Conservation (phyloP, 108 stramenopile species). For the Seminavis robusta region DNA sequence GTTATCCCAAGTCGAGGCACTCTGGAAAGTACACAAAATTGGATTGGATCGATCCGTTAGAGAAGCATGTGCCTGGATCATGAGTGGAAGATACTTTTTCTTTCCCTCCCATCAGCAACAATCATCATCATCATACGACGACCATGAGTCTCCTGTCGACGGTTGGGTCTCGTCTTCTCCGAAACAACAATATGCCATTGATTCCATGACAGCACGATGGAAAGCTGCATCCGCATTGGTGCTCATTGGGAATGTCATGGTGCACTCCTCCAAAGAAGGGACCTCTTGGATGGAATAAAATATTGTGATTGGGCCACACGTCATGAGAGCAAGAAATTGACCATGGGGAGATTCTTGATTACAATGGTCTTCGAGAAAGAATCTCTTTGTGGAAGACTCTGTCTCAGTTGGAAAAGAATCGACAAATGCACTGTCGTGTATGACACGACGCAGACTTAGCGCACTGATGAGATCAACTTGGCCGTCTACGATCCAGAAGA, state of each 20-base stretch:
- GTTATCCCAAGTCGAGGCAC: constrained; percentile 68
- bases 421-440: no score
- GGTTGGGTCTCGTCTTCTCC: constrained; percentile 30
- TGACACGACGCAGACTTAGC: no score
- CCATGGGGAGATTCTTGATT: no score
- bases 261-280: constrained; percentile 66
- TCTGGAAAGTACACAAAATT: constrained; percentile 83
- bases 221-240: constrained; percentile 66
- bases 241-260: constrained; percentile 73
- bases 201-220: constrained; percentile 45
- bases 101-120: constrained; percentile 35
- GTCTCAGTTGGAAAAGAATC: no score
- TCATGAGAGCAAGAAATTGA: no score
- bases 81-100: constrained; percentile 48
- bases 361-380: no score
- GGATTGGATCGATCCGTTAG: constrained; percentile 63
- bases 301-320: no score
- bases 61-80: constrained; percentile 60
- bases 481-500: no score
- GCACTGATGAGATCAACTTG: no score
- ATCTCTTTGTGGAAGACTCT: no score
- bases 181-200: constrained; percentile 25
- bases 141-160: constrained; percentile 2
- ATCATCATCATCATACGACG: constrained; percentile 5
- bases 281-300: constrained; percentile 57